These are phyloP conservation scores for Calocybe gambosa DNA, from an alignment of 1,284 basidiomycete species.

Conservation along the genomic window DNA sequence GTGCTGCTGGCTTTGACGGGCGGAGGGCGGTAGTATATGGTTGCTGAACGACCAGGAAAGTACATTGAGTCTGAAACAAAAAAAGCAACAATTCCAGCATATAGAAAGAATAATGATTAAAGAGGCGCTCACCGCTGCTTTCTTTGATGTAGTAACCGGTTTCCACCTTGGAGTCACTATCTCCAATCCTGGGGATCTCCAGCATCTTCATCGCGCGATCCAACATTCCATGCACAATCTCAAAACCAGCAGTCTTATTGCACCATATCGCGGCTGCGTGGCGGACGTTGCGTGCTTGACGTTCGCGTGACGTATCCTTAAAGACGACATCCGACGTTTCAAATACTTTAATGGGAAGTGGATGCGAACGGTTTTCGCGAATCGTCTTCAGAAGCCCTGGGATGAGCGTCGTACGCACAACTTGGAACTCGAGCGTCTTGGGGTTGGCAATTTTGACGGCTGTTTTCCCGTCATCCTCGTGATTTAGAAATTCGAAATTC, in stretches of 20 bases:
- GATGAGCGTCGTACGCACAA: conserved; percentile 92
- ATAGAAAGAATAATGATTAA: background rate
- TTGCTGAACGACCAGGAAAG: conserved; percentile 93
- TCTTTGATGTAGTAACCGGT: conserved; percentile 93
- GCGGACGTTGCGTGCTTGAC: conserved; percentile 83
- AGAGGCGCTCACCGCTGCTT: conserved; percentile 56
- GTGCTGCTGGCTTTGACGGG: conserved; percentile 28
- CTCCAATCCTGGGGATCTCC: conserved; percentile 76
- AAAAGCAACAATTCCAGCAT: conserved; percentile 1
- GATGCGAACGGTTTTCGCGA: conserved; percentile 92
- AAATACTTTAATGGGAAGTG: conserved; percentile 91
- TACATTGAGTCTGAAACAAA: conserved; percentile 70
- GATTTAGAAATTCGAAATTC: conserved; percentile 93
- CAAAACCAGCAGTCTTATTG: conserved; percentile 95
- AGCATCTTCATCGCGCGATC: conserved; percentile 95
- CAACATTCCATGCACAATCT: conserved; percentile 92
- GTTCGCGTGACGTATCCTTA: conserved; percentile 75
- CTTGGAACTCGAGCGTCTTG: conserved; percentile 96
- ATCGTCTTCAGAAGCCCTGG: conserved; percentile 96
- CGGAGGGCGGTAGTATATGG: conserved; percentile 77
- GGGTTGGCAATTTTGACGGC: conserved; percentile 95
- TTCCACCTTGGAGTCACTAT: conserved; percentile 45
- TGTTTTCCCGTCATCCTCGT: conserved; percentile 71
- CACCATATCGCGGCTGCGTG: conserved; percentile 91
- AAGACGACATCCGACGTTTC: conserved; percentile 92